Evolutionary conservation across 306 rosid species (phyloP).

Genomic region (Ochetophila trinervis): DNA sequence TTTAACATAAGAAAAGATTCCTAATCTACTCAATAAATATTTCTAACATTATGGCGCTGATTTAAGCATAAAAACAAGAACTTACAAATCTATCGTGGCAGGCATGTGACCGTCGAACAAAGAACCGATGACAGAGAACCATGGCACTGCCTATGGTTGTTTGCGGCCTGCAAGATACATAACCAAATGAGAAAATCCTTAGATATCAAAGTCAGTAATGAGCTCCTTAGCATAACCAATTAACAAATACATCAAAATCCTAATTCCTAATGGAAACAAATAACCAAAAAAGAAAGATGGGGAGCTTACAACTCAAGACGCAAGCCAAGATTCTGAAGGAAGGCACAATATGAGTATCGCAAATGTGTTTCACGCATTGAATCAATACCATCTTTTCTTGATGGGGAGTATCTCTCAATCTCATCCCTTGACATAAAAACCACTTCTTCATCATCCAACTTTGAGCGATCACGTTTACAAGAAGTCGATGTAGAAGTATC

Average conservation of each 20-base stretch:
- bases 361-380: conserved; percentile 73
- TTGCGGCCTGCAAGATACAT: conserved; percentile 74
- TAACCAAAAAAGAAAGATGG: neutral
- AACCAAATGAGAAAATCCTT: neutral
- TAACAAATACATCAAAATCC: neutral
- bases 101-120: conserved; percentile 87
- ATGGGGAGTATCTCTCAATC: conserved; percentile 91
- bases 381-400: conserved; percentile 94
- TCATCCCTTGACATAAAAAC: conserved; percentile 87
- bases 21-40: neutral
- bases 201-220: neutral
- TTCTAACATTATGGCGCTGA: neutral
- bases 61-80: conserved; percentile 15
- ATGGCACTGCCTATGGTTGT: conserved; percentile 92
- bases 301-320: conserved; percentile 83
- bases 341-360: conserved; percentile 92
- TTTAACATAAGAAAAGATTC: neutral
- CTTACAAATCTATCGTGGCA: conserved; percentile 97
- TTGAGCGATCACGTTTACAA: conserved; percentile 52
- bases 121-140: conserved; percentile 98
- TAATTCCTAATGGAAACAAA: neutral
- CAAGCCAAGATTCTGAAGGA: conserved; percentile 86
- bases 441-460: conserved; percentile 71
- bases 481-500: conserved; percentile 48
- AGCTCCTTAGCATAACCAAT: neutral